Evolutionary conservation across 1,284 basidiomycete species (phyloP).

Genomic region (Ustilago bromivora): DNA sequence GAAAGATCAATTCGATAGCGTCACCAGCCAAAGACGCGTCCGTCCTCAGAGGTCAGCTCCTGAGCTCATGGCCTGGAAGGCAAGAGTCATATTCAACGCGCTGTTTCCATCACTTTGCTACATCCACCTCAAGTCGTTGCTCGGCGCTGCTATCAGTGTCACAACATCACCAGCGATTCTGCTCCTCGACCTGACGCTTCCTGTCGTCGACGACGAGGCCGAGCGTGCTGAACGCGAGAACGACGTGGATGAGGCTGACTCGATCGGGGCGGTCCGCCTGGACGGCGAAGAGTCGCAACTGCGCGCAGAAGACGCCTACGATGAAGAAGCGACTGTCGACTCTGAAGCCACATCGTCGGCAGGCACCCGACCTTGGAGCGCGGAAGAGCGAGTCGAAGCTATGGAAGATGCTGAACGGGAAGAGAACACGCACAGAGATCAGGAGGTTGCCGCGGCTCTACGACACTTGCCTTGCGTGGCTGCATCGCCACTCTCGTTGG

Average conservation of each 20-base stretch:
- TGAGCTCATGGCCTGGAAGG: slow-evolving; percentile 34
- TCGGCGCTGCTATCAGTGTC: slow-evolving; percentile 81
- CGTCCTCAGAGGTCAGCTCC: slow-evolving; percentile 28
- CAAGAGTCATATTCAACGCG: slow-evolving; percentile 58
- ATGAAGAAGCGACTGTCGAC: slow-evolving; percentile 19
- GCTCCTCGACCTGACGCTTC: slow-evolving; percentile 86
- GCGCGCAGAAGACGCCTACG: slow-evolving; percentile 30
- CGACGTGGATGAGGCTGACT: slow-evolving; percentile 49
- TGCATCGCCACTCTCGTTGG: slow-evolving; percentile 43
- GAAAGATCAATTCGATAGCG: slow-evolving; percentile 27
- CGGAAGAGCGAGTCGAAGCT: slow-evolving; percentile 35
- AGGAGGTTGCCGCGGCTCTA: slow-evolving; percentile 52
- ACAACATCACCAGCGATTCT: slow-evolving; percentile 89
- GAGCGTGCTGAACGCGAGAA: slow-evolving; percentile 70
- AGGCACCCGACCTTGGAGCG: slow-evolving; percentile 17
- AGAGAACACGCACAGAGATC: slow-evolving; percentile 44
- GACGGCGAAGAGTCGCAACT: slow-evolving; percentile 50
- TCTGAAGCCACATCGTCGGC: slow-evolving; percentile 11
- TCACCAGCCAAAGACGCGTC: slow-evolving; percentile 23
- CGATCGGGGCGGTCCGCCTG: slow-evolving; percentile 59
- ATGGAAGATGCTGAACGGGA: slow-evolving; percentile 30
- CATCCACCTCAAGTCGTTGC: slow-evolving; percentile 78
- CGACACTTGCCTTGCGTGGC: slow-evolving; percentile 39
- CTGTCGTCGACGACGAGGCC: slow-evolving; percentile 78
- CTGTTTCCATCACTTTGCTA: slow-evolving; percentile 88